These are phyloP conservation scores for Eimeria brunetti DNA, from an alignment of 169 alveolate species.

Conservation along the genomic window DNA sequence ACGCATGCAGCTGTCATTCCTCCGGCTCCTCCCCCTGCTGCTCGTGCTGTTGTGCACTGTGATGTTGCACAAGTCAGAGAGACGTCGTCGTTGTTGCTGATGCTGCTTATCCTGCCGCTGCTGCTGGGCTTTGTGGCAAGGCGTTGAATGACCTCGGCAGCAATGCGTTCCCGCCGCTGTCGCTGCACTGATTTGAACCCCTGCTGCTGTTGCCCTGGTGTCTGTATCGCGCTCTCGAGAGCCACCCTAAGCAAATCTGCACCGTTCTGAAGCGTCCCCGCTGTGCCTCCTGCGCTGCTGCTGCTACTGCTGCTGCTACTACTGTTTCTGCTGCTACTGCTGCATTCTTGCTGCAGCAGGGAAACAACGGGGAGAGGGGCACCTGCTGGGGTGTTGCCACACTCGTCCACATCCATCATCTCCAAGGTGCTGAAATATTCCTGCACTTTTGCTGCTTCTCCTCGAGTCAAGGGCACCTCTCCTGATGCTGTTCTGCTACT, in stretches of 20 bases:
- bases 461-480: neutral
- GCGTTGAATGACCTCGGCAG: slow-evolving; percentile 13
- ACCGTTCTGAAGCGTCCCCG: neutral
- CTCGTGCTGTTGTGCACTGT: slow-evolving; percentile 15
- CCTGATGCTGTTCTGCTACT: slow-evolving; percentile 21
- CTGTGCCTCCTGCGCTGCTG: neutral
- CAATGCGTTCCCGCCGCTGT: slow-evolving; percentile 36
- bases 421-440: slow-evolving; percentile 1
- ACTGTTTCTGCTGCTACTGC: slow-evolving; percentile 49
- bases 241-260: neutral
- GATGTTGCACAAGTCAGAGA: neutral
- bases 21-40: neutral
- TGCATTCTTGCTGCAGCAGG: slow-evolving; percentile 9
- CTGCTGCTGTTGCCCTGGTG: neutral
- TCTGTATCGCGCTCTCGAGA: too few species aligned
- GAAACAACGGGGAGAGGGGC: slow-evolving; percentile 21
- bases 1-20: neutral
- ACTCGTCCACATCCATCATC: slow-evolving; percentile 52
- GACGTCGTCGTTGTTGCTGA: neutral
- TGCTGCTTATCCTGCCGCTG: neutral
- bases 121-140: neutral
- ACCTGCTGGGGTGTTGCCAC: slow-evolving; percentile 13
- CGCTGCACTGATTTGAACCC: neutral
- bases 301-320: slow-evolving; percentile 30
- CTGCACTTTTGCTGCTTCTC: slow-evolving; percentile 18